These are phyloP conservation scores for Phyllosticta ampelicida DNA, from an alignment of 2,329 filamentous ascomycete genomes.

Conservation along the genomic window DNA sequence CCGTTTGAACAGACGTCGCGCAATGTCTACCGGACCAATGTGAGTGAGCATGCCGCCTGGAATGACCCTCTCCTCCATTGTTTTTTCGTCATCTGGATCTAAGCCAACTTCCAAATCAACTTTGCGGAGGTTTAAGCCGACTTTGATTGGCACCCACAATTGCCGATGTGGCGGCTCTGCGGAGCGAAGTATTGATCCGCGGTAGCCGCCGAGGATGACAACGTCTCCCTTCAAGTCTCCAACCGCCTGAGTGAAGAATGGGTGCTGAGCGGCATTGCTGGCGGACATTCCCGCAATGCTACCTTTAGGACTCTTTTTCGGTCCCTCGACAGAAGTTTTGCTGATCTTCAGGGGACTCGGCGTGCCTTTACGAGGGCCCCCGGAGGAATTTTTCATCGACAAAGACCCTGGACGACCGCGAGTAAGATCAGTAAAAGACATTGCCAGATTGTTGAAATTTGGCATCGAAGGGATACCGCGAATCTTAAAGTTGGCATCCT, in stretches of 20 bases:
- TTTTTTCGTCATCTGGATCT: slow-evolving; percentile 69
- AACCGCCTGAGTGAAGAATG: slow-evolving; percentile 48
- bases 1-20: slow-evolving; percentile 68
- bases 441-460: slow-evolving; percentile 15
- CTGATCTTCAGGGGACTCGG: slow-evolving; percentile 7
- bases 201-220: slow-evolving; percentile 80
- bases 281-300: slow-evolving; percentile 12
- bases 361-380: neutral
- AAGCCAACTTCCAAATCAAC: slow-evolving; percentile 84
- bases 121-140: slow-evolving; percentile 82
- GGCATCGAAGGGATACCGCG: slow-evolving; percentile 38
- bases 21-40: slow-evolving; percentile 86
- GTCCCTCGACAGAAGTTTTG: neutral
- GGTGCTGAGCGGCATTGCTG: slow-evolving; percentile 28
- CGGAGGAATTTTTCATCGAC: neutral
- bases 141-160: slow-evolving; percentile 87
- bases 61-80: slow-evolving; percentile 72
- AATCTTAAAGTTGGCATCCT: slow-evolving; percentile 67
- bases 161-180: slow-evolving; percentile 74
- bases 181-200: slow-evolving; percentile 80
- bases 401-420: neutral
- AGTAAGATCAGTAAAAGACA: slow-evolving; percentile 7
- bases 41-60: slow-evolving; percentile 82
- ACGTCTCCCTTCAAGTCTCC: slow-evolving; percentile 70
- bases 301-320: slow-evolving; percentile 3